Percentiles rank a stretch among this genome's conserved stretches.
Conservation (phyloP, 495 filamentous ascomycete genomes). For the Penicillium macrosclerotiorum region DNA sequence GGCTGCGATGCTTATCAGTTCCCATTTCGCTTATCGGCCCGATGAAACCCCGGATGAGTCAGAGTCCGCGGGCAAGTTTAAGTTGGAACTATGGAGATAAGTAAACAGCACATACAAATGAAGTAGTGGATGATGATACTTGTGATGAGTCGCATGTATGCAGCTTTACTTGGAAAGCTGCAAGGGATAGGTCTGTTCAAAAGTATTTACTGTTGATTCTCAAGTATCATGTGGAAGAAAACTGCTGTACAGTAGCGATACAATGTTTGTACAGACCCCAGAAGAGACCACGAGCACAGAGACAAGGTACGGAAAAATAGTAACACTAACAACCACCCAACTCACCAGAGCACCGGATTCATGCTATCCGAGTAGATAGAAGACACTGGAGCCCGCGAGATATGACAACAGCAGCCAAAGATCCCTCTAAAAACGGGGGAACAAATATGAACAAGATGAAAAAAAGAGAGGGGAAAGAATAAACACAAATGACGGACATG, state of each 20-base stretch:
- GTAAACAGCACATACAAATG: no score
- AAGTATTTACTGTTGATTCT: constrained; percentile 10
- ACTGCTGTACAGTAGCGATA: constrained; percentile 18
- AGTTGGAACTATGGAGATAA: no score
- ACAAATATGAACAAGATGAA: not conserved
- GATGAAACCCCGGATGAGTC: constrained; percentile 33
- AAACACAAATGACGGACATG: constrained; percentile 2
- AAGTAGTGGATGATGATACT: no score
- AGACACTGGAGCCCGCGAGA: not conserved
- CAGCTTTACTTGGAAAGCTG: not conserved
- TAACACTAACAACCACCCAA: constrained; percentile 1
- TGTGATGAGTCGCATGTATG: not conserved
- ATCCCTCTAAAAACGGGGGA: not conserved
- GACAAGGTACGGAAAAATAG: constrained; percentile 2
- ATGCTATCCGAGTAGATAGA: not conserved
- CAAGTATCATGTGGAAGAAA: constrained; percentile 1
- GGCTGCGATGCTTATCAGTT: constrained; percentile 31
- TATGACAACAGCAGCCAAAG: not conserved
- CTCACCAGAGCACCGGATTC: constrained; percentile 1
- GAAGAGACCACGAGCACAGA: not conserved
- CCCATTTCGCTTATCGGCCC: constrained; percentile 31
- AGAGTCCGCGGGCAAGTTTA: constrained; percentile 6
- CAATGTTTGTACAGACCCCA: constrained; percentile 16
- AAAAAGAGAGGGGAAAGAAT: not conserved
- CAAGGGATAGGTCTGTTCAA: not conserved